Base-by-base conservation (phyloP, 495 filamentous ascomycete genomes). In the Aspergillus mulundensis region DNA sequence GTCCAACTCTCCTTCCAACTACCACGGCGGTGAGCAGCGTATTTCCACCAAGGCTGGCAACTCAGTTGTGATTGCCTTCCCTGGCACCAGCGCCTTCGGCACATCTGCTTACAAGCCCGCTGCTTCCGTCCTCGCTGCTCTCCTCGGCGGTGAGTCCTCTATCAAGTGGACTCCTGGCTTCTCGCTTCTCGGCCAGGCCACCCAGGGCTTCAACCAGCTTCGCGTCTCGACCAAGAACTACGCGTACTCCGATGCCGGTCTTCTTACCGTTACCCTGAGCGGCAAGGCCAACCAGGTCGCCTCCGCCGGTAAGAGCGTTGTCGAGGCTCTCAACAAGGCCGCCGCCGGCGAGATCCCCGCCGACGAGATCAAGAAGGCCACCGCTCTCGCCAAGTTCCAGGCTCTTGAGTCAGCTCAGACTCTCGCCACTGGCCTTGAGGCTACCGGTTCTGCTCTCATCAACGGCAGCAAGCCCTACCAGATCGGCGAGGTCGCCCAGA, bases 101-200 rank as follows among this genome's bases (percentile, higher is more conserved):
- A 68, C 86, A 49, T 79, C 85, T 57, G 77, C 79, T 48, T 93
- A 86, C 81, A 91, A 95, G 80, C 87, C 93, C 55, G 95, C 96
- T 78, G 83, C 87, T 62, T 83, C 85, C 54, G 91, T 99, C 57
- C 85, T 99, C 21, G 84, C 89, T 56, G 87, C 90, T 47, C 84
- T 99, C 7, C 86, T 99, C 25, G 94, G 94, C 65, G 94, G 95
- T 40, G 75, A 91, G 71, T 86, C 90, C 57, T 85, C 75, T 70
- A 93, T 97, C 79, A 97, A 97, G 78, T 97, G 94, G 94, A 87
- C 87, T 23, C 79, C 90, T 52, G 95, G 94, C 52, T 97, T 95
- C 78, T 92, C 88, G 12, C 77, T 96, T 42, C 83, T 99, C 41
- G 81, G 87, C 54, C 89, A 95, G 77, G 88, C 86, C 40, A 79